Evolutionary conservation across 768 basidiomycete species (phyloP).

Genomic region (Agrocybe praecox): DNA sequence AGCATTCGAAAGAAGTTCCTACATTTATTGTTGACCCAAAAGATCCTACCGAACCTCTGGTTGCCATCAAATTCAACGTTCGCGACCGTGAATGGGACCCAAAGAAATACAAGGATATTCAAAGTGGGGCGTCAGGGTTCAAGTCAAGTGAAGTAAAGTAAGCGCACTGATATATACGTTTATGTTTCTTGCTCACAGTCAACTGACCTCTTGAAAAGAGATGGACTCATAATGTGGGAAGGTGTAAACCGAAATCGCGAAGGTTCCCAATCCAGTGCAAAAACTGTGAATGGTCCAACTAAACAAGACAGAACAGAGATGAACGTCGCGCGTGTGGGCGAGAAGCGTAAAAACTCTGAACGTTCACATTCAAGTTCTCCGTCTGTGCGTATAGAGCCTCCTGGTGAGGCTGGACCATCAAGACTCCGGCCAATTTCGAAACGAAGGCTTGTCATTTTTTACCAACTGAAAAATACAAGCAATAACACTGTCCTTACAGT

Average conservation of each 20-base stretch:
- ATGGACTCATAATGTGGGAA: neutral
- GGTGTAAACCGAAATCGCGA: neutral
- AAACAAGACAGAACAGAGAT: slow-evolving; percentile 3
- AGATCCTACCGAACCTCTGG: neutral
- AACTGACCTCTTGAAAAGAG: neutral
- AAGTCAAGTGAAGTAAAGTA: neutral
- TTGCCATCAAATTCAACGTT: neutral
- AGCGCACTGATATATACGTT: neutral
- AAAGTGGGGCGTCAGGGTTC: neutral
- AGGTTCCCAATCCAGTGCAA: neutral
- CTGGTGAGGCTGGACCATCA: neutral
- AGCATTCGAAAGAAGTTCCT: neutral
- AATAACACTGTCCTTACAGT: too few species aligned
- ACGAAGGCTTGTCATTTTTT: too few species aligned
- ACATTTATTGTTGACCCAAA: too few species aligned
- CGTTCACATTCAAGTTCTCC: neutral
- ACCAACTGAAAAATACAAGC: too few species aligned
- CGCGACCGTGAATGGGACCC: neutral
- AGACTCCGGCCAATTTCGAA: too few species aligned
- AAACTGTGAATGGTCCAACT: neutral
- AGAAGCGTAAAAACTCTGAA: slow-evolving; percentile 12
- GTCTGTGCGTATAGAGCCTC: neutral
- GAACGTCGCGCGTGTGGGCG: neutral
- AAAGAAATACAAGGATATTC: neutral
- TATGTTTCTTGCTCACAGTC: neutral